These are phyloP conservation scores for Yamagishiella unicocca DNA, from an alignment of 139 green algal species.

Conservation along the genomic window DNA sequence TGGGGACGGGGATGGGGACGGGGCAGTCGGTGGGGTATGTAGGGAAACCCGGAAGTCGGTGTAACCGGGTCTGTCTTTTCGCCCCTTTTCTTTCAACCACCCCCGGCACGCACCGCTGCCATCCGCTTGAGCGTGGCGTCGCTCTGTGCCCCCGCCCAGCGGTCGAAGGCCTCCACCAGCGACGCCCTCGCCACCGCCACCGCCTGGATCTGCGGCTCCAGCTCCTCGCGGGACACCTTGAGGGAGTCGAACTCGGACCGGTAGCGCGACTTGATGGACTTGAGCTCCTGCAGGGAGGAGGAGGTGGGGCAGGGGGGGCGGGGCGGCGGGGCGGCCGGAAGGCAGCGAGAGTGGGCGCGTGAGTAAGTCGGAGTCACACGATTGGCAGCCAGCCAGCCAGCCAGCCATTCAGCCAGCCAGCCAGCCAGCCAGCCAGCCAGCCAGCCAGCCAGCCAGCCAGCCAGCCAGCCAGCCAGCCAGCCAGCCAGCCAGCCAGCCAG, in stretches of 20 bases:
- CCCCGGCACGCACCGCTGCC: background rate
- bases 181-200: constrained; percentile 62
- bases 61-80: no score
- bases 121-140: constrained; percentile 39
- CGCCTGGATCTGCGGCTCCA: constrained; percentile 53
- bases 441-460: no score
- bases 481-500: no score
- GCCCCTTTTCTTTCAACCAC: no score
- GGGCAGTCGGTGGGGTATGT: no score
- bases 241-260: constrained; percentile 71
- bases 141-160: constrained; percentile 57
- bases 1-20: no score
- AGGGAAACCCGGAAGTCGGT: no score
- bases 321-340: background rate
- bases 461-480: no score
- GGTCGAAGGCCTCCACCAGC: constrained; percentile 76
- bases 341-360: background rate
- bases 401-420: no score
- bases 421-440: no score
- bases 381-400: no score
- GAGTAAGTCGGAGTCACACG: no score
- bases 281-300: constrained; percentile 57
- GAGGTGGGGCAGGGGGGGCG: background rate
- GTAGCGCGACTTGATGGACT: constrained; percentile 66
- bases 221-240: constrained; percentile 57